These are phyloP conservation scores for Hanseniaspora sp. DNA, from an alignment of 1,139 yeast species.

Conservation along the genomic window DNA sequence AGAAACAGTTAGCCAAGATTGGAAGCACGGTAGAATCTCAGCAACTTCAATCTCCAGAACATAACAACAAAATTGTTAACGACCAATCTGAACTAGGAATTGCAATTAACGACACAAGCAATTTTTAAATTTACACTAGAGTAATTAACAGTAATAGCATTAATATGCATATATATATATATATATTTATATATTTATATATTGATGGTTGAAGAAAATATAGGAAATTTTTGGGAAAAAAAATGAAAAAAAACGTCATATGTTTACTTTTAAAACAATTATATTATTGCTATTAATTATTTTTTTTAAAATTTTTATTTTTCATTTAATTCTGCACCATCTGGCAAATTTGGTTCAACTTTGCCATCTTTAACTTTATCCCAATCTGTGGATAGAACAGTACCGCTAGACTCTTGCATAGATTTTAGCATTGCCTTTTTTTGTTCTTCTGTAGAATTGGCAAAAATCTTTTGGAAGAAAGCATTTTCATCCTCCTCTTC, in stretches of 20 bases:
- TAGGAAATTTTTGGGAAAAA: not conserved
- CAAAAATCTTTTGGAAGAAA: slow-evolving; percentile 66
- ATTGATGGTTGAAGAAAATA: not conserved
- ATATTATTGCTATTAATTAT: too few species aligned
- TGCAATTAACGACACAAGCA: slow-evolving; percentile 6
- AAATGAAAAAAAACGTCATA: not conserved
- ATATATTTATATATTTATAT: too few species aligned
- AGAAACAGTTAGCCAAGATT: slow-evolving; percentile 24
- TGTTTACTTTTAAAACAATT: too few species aligned
- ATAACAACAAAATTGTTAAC: slow-evolving; percentile 16
- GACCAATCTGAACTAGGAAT: not conserved
- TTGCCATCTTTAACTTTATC: slow-evolving; percentile 60
- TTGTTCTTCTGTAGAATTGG: slow-evolving; percentile 78
- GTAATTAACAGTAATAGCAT: too few species aligned
- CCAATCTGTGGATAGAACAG: slow-evolving; percentile 91
- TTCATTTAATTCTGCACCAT: slow-evolving; percentile 44
- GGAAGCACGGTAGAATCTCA: slow-evolving; percentile 17
- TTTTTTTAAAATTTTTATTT: not conserved
- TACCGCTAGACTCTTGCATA: slow-evolving; percentile 86
- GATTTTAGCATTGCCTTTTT: slow-evolving; percentile 95
- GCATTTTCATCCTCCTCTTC: slow-evolving; percentile 36
- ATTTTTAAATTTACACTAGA: not conserved
- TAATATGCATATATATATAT: too few species aligned
- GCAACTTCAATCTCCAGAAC: slow-evolving; percentile 9
- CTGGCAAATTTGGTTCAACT: slow-evolving; percentile 70